These are phyloP conservation scores for Ophiostoma pallidulum DNA, from an alignment of 2,329 filamentous ascomycete species.

Conservation along the genomic window DNA sequence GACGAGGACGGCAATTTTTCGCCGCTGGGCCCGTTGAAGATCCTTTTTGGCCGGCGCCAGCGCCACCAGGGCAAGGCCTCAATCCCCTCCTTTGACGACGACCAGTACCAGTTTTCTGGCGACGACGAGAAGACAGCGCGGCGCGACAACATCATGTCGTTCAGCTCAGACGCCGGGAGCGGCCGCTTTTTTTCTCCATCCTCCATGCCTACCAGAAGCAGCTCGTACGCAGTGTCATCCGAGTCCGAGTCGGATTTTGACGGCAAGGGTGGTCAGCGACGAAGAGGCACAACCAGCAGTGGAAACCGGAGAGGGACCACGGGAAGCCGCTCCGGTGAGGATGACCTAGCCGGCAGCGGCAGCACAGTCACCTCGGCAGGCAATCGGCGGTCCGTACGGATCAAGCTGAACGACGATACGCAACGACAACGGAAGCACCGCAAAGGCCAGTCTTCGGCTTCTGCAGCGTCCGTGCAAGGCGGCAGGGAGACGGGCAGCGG, in stretches of 20 bases:
- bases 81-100: constrained; percentile 63
- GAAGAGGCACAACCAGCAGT: background rate
- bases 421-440: constrained; percentile 63
- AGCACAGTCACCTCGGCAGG: constrained; percentile 41
- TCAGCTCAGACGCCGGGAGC: background rate
- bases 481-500: constrained; percentile 18
- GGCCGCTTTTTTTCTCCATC: constrained; percentile 34
- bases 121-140: constrained; percentile 9
- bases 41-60: constrained; percentile 44
- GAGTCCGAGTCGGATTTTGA: constrained; percentile 57
- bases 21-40: constrained; percentile 62
- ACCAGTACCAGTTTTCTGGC: constrained; percentile 56
- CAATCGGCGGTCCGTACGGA: constrained; percentile 71
- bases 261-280: constrained; percentile 19
- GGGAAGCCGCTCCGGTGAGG: constrained; percentile 13
- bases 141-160: constrained; percentile 11
- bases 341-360: constrained; percentile 45
- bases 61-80: background rate
- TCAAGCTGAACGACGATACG: constrained; percentile 77
- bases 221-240: constrained; percentile 57
- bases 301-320: constrained; percentile 8
- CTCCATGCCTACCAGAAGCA: constrained; percentile 21
- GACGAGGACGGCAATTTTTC: constrained; percentile 73
- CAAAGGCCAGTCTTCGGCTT: constrained; percentile 42
- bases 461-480: constrained; percentile 22